Evolutionary conservation across 2,329 filamentous ascomycete species (phyloP).

Genomic region (Akanthomyces uredinophilus): DNA sequence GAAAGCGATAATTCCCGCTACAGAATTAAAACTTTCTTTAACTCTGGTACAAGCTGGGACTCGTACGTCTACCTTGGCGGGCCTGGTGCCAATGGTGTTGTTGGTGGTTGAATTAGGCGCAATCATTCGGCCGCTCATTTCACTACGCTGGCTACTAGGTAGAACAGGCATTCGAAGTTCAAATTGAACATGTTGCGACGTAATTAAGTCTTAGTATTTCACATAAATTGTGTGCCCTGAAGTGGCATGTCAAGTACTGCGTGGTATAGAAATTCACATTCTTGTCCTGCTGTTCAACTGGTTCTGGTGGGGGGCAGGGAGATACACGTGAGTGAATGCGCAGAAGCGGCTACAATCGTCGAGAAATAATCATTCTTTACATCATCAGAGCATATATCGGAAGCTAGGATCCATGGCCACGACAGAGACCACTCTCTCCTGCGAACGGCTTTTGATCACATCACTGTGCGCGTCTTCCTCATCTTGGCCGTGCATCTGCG

Average conservation of each 20-base stretch:
- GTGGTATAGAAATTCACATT: no score
- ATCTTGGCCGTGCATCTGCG: conserved; percentile 16
- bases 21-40: conserved; percentile 14
- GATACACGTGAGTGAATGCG: not conserved
- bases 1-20: conserved; percentile 18
- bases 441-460: not conserved
- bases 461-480: conserved; percentile 4
- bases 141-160: not conserved
- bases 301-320: not conserved
- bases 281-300: not conserved
- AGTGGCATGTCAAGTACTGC: not conserved
- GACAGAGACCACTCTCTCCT: not conserved
- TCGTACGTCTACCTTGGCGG: conserved; percentile 20
- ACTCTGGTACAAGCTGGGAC: conserved; percentile 18
- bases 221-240: not conserved
- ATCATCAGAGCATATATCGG: conserved; percentile 2
- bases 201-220: no score
- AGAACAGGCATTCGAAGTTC: no score
- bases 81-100: conserved; percentile 19
- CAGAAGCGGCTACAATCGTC: not conserved
- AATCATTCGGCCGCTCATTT: not conserved
- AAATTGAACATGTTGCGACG: no score
- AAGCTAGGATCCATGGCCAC: not conserved
- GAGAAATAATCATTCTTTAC: not conserved
- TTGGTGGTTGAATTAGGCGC: conserved; percentile 15